Evolutionary conservation across 371 early-diverging fungal genomes (phyloP), one percentile per base, ranked within the genome.

Genomic region (Rhizomucor miehei): DNA sequence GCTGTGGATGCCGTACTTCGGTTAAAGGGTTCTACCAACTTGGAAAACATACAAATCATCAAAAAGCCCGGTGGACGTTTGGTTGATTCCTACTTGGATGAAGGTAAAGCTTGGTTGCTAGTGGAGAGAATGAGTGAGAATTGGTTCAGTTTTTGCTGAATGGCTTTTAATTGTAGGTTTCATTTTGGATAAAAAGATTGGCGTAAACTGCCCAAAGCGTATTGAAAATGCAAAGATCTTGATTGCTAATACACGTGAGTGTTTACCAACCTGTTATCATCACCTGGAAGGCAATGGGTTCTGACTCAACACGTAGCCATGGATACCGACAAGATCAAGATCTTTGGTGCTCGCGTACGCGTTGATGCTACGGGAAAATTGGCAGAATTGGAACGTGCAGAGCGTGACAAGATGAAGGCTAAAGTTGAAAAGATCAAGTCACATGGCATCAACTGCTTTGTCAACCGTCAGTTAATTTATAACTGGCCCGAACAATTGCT

Each of bases 281-380:
- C n/a, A n/a, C n/a, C n/a, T n/a, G n/a, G n/a, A n/a, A n/a, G n/a
- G n/a, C 0, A 24, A 48, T 5, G 11, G 8, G 45, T 11, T 17
- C 36, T 52, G 34, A 14, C n/a, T 23, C 38, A 1, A 16, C 35
- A 44, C 14, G n/a, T 71, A 86, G 91, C 98, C 48, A 95, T 99
- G 97, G 99, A 99, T 77, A 95, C 98, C 16, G 99, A 99, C 72
- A 99, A 99, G 76, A 94, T 99, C 76, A 99, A 99, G 84, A 92
- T 99, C 51, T 99, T 98, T 77, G 99, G 99, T 57, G 98, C 99
- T 29, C 92, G 98, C 59, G 90, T 99, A 47, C 89, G 92, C 49
- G 99, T 99, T 1, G 93, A 94, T 65, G 92, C 96, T 44, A 94
- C 99, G 20, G 93, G 91, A 50, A 95, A 99, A 80, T 86, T 99